Percentiles rank a stretch among this genome's conserved stretches.
Conservation (phyloP, 164 flowering plant species). For the Amborella trichopoda region DNA sequence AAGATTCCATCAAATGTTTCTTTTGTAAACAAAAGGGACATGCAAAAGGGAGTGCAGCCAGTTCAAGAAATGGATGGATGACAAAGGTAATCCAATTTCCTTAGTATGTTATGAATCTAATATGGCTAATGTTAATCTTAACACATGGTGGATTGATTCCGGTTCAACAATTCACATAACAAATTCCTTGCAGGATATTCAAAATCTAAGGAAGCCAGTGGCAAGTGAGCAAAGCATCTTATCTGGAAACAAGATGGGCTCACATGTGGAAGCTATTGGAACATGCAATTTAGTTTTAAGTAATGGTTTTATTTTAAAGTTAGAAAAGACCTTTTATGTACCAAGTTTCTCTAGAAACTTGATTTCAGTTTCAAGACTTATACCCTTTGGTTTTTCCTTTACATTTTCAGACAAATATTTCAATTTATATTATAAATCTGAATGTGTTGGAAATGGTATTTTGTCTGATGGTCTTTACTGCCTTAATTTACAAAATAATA, state of each 20-base stretch:
- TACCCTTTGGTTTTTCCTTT: background rate
- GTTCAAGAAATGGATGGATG: conserved; percentile 1
- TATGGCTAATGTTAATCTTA: background rate
- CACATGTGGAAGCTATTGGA: conserved; percentile 17
- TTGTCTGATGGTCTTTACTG: conserved; percentile 12
- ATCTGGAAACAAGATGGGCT: conserved; percentile 7
- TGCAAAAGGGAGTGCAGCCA: too few species aligned
- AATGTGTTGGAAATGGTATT: conserved; percentile 13
- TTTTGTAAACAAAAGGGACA: too few species aligned
- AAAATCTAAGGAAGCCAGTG: background rate
- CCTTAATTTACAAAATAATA: conserved; percentile 5
- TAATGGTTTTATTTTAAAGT: conserved; percentile 14
- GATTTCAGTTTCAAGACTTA: background rate
- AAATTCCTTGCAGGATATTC: background rate
- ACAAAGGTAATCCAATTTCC: conserved; percentile 1
- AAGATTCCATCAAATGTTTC: background rate
- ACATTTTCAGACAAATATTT: too few species aligned
- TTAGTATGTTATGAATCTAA: background rate
- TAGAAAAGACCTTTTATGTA: background rate
- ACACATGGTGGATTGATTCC: conserved; percentile 3
- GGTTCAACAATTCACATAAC: conserved; percentile 1
- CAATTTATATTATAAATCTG: conserved; percentile 6
- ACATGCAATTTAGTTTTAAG: background rate
- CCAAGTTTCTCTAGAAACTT: background rate
- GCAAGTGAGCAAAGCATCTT: conserved; percentile 5